Evolutionary conservation across 2,329 filamentous ascomycete genomes (phyloP).

Genomic region (Cercospora sp.): DNA sequence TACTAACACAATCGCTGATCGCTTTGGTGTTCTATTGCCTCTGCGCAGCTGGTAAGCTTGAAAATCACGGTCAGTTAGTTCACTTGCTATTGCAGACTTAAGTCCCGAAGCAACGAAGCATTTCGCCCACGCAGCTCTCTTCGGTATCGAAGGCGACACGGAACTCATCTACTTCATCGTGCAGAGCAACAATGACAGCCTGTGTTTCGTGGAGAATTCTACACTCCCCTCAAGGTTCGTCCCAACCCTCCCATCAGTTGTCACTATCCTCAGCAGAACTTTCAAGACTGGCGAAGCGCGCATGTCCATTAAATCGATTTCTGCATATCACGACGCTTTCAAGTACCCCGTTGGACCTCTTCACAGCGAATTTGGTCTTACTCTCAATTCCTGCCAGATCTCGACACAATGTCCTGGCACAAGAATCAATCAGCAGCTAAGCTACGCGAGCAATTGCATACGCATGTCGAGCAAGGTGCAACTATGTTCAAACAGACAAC

Average conservation of each 20-base stretch:
- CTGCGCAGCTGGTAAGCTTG: not conserved
- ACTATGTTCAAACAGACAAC: not conserved
- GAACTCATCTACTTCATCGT: constrained; percentile 32
- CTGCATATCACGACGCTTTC: constrained; percentile 24
- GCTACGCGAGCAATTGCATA: constrained; percentile 32
- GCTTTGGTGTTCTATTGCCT: not conserved
- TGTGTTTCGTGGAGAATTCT: not conserved
- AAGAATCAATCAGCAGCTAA: constrained; percentile 4
- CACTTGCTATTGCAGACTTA: not conserved
- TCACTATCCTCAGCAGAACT: constrained; percentile 27
- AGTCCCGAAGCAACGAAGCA: not conserved
- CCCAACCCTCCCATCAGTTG: not conserved
- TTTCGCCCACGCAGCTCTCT: not conserved
- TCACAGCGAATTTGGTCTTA: constrained; percentile 27
- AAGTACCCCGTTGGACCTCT: constrained; percentile 24
- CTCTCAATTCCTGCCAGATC: constrained; percentile 20
- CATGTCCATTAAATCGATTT: constrained; percentile 29
- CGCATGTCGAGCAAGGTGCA: constrained; percentile 25
- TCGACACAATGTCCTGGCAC: constrained; percentile 28
- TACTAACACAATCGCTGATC: not conserved
- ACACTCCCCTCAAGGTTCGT: constrained; percentile 6
- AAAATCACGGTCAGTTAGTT: not conserved
- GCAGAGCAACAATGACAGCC: constrained; percentile 7
- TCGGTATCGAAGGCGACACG: constrained; percentile 23
- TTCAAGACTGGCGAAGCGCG: constrained; percentile 29